Evolutionary conservation across 306 rosid species (phyloP), one percentile per base, ranked within the genome.

Genomic region (Carpinus fangiana): DNA sequence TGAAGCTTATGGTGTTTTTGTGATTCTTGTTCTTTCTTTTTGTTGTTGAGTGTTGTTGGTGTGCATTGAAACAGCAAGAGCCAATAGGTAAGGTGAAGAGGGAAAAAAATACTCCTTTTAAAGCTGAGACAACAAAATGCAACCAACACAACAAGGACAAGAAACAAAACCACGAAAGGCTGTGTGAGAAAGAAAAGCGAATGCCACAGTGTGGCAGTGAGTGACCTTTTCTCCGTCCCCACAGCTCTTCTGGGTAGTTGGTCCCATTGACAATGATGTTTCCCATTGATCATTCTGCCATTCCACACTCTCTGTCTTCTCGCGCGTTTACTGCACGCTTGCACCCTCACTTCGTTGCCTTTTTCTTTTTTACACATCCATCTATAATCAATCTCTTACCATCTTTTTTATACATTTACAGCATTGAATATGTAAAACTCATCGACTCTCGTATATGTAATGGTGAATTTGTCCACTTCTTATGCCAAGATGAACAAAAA

Each of bases 231-330:
- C 86, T 76, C 84, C 76, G 76, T 64, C 59, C 70, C 72, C 74
- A 75, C 77, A 61, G 73, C 77, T 74, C 79, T 80, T 75, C 74
- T 79, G 70, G 86, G 78, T 82, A n/a, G 81, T 81, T 83, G 87
- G 87, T 74, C 86, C 89, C 79, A 81, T 75, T 23, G 82, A 81
- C 80, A 76, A 74, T 85, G 80, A 81, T 81, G 84, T 78, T 62
- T 65, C 84, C 28, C 38, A 54, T 1, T 76, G 4, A 10, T 67
- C 47, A 10, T 47, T 71, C 36, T 21, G 0, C 18, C 72, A 41
- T 41, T 5, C 23, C 47, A 48, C 62, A 67, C 80, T 50, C 38
- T 4, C 74, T 4, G 2, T 66, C 12, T n/a, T 38, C 66, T 5
- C 12, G 83, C 81, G 87, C 87, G 78, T 84, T 43, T 2, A 73